A percentile compares a stretch with the other conserved stretches of the same genome.
Conservation (phyloP, 2,329 filamentous ascomycete species). For the Diaporthe aspalathi region DNA sequence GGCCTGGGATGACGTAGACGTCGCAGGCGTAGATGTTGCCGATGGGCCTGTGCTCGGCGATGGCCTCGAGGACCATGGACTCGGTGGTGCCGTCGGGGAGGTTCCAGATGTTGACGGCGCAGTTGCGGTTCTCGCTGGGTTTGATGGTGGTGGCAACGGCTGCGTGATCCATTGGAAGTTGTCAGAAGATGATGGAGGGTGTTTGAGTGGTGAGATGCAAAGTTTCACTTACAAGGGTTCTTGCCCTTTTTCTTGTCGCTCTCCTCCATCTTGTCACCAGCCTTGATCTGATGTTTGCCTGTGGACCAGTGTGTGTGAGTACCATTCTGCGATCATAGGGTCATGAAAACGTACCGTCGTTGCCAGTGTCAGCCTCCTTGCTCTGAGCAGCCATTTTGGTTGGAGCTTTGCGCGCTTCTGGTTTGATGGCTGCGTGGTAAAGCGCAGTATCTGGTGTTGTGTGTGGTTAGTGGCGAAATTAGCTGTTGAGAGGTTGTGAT, state of each 20-base stretch:
- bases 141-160: neutral
- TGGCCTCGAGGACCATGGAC: conserved; percentile 15
- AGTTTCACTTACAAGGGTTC: neutral
- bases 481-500: neutral
- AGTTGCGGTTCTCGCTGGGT: conserved; percentile 1
- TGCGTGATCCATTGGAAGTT: neutral
- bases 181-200: neutral
- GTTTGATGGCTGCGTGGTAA: conserved; percentile 11
- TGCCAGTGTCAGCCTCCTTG: neutral
- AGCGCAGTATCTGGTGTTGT: conserved; percentile 1
- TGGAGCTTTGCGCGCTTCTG: neutral
- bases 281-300: neutral
- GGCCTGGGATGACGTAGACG: conserved; percentile 16
- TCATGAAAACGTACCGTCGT: neutral
- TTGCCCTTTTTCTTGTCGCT: neutral
- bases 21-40: conserved; percentile 25
- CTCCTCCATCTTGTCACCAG: neutral
- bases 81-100: conserved; percentile 2
- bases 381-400: neutral
- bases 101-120: conserved; percentile 17
- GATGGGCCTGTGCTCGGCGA: conserved; percentile 8
- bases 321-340: neutral
- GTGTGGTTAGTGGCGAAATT: rapidly evolving
- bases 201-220: neutral
- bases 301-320: neutral